phyloP scores from a whole-genome alignment of 148 eudicot species.

The Fagopyrum tataricum region DNA sequence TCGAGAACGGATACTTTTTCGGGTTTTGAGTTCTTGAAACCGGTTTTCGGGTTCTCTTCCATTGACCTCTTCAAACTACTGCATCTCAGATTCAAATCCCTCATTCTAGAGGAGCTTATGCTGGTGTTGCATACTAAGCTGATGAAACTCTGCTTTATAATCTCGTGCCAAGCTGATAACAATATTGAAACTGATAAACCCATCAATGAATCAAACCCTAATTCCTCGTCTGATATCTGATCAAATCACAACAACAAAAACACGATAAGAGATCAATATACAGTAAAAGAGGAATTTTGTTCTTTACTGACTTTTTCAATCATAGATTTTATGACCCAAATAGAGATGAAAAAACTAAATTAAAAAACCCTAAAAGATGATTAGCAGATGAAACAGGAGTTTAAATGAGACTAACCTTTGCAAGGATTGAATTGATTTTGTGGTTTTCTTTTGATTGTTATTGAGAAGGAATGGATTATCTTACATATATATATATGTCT shows the following conservation, averaged over 20 bases:
- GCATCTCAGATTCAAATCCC: conserved; percentile 32
- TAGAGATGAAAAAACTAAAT: neutral
- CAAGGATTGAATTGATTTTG: neutral
- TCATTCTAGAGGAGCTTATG: conserved; percentile 16
- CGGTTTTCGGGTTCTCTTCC: conserved; percentile 14
- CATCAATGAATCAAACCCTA: conserved; percentile 20
- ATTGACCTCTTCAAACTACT: conserved; percentile 33
- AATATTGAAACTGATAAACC: conserved; percentile 48
- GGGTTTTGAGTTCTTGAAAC: conserved; percentile 31
- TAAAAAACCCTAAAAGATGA: neutral
- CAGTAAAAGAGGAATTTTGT: neutral
- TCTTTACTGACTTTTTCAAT: neutral
- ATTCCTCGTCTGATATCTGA: conserved; percentile 1
- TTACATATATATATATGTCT: neutral
- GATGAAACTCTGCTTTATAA: conserved; percentile 31
- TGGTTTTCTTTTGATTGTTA: neutral
- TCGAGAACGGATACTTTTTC: conserved; percentile 36
- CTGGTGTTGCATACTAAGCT: conserved; percentile 17
- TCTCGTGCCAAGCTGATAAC: conserved; percentile 53
- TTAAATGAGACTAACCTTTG: neutral
- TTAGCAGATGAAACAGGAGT: too few species aligned
- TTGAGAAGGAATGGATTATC: neutral
- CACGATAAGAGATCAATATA: neutral
- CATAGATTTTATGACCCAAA: neutral
- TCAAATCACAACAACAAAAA: neutral